A percentile compares a stretch with the other conserved stretches of the same genome.
These are phyloP conservation scores for Phenoliferia sp. DNA, from an alignment of 1,284 basidiomycete genomes.

Conservation along the genomic window DNA sequence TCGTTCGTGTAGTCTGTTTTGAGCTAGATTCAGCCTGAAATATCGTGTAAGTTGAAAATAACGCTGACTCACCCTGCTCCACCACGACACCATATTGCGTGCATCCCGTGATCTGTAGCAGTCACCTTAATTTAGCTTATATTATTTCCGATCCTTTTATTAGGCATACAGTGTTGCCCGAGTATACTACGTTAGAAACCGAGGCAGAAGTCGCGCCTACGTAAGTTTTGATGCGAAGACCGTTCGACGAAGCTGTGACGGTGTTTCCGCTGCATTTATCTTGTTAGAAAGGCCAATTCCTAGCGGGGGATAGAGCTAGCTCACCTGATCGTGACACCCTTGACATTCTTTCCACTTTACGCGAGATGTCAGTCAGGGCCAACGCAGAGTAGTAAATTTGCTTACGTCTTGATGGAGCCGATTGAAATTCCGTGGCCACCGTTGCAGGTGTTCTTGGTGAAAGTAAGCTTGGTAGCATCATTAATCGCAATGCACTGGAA, in stretches of 20 bases:
- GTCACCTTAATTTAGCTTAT: not conserved
- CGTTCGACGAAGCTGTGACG: constrained; percentile 31
- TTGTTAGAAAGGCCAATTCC: not conserved
- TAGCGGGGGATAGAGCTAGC: not conserved
- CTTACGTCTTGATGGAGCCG: constrained; percentile 30
- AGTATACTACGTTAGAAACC: constrained; percentile 32
- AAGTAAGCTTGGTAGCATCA: constrained; percentile 53
- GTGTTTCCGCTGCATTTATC: not conserved
- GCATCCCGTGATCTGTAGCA: constrained; percentile 16
- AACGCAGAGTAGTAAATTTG: not conserved
- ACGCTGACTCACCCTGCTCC: constrained; percentile 24
- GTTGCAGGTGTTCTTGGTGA: constrained; percentile 53
- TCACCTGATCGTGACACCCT: constrained; percentile 24
- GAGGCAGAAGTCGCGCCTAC: constrained; percentile 27
- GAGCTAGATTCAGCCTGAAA: not conserved
- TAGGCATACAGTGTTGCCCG: constrained; percentile 23
- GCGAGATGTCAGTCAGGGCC: not conserved
- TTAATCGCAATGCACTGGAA: constrained; percentile 59
- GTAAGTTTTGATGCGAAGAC: constrained; percentile 35
- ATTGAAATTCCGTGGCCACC: constrained; percentile 60
- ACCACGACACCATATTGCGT: constrained; percentile 34
- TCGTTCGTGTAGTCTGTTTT: constrained; percentile 26
- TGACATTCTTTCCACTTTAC: constrained; percentile 28
- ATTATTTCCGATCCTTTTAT: not conserved
- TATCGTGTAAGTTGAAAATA: not conserved